Conservation (phyloP, 352 stramenopile species). For the Aphanomyces invadans region DNA sequence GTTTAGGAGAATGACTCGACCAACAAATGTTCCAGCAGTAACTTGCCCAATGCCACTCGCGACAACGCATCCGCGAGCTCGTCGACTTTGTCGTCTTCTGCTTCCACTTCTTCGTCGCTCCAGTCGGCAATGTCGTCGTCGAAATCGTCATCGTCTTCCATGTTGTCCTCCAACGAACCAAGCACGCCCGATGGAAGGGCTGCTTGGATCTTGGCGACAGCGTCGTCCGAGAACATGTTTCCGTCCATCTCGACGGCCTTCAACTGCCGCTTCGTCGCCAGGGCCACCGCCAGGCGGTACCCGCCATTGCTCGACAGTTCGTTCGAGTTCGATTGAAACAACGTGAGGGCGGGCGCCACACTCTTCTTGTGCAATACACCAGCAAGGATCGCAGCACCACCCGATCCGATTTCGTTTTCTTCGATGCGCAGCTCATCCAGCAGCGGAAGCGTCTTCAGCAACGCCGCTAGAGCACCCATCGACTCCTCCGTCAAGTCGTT, state of each 20-base stretch:
- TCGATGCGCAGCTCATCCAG: constrained; percentile 85
- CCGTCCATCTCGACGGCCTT: constrained; percentile 63
- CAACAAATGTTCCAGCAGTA: no score
- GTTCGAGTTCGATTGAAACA: constrained; percentile 81
- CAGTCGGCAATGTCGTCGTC: constrained; percentile 30
- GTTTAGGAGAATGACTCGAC: no score
- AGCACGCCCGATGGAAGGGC: constrained; percentile 45
- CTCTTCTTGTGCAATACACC: constrained; percentile 42
- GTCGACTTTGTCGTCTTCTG: constrained; percentile 29
- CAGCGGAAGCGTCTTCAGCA: constrained; percentile 36
- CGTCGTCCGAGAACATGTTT: constrained; percentile 69
- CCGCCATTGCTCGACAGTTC: constrained; percentile 86
- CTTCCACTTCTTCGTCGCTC: constrained; percentile 32
- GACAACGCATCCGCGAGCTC: constrained; percentile 13
- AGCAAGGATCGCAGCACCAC: constrained; percentile 68
- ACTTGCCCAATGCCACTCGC: neutral
- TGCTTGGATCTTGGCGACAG: constrained; percentile 45
- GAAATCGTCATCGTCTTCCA: constrained; percentile 66
- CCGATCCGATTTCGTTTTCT: constrained; percentile 90
- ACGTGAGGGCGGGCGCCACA: constrained; percentile 49
- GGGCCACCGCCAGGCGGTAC: constrained; percentile 57
- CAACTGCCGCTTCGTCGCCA: constrained; percentile 48
- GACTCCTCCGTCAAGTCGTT: constrained; percentile 83
- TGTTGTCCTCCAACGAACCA: constrained; percentile 74
- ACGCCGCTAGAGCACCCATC: constrained; percentile 39